These are phyloP conservation scores for Gonium pectorale DNA, from an alignment of 139 green algal genomes.

Conservation along the genomic window DNA sequence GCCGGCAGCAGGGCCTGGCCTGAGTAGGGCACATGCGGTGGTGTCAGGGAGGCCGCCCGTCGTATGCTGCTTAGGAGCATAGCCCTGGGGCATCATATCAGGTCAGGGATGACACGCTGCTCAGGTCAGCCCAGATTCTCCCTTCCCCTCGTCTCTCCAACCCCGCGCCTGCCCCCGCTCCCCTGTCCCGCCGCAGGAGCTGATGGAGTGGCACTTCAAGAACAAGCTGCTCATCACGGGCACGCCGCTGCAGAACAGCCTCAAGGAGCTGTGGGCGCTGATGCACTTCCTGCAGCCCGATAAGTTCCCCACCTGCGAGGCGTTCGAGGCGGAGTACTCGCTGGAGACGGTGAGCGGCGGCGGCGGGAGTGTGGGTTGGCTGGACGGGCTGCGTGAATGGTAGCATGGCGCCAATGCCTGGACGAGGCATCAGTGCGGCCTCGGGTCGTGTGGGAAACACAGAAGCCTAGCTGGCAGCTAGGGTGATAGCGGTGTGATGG, in stretches of 20 bases:
- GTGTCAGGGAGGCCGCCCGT: too few relatives aligned
- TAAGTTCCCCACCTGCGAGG: conserved; percentile 79
- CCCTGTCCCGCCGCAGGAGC: neutral
- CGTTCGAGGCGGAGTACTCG: conserved; percentile 80
- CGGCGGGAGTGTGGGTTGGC: too few relatives aligned
- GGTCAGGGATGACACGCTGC: too few relatives aligned
- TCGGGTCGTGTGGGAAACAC: neutral
- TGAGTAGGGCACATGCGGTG: too few relatives aligned
- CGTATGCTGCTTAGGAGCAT: too few relatives aligned
- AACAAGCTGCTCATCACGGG: conserved; percentile 95
- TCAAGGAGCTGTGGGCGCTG: conserved; percentile 86
- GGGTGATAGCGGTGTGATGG: too few relatives aligned
- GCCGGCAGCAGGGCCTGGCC: neutral
- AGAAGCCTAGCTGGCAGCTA: too few relatives aligned
- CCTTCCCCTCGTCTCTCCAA: neutral
- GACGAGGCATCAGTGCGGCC: too few relatives aligned
- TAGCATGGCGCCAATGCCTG: too few relatives aligned
- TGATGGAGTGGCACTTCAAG: conserved; percentile 64
- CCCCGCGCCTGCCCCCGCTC: neutral
- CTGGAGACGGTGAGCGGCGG: conserved; percentile 56
- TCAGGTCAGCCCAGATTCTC: too few relatives aligned
- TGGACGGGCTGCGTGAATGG: too few relatives aligned
- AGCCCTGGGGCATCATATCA: too few relatives aligned
- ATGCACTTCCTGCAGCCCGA: conserved; percentile 91
- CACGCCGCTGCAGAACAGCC: conserved; percentile 85